Conservation (phyloP, 2,329 filamentous ascomycete species). For the Chalara sp. region DNA sequence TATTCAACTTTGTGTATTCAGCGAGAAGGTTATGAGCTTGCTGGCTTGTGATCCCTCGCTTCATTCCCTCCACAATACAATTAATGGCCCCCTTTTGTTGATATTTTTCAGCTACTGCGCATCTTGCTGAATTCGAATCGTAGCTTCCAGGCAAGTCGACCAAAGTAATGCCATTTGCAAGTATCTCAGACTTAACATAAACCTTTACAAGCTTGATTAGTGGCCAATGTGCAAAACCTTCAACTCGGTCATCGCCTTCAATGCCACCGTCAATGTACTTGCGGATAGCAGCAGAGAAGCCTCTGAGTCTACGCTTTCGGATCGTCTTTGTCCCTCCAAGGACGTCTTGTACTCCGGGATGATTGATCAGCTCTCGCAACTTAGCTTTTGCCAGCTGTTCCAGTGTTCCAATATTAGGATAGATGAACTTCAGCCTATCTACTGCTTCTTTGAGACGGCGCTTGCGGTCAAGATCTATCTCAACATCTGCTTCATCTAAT, state of each 20-base stretch:
- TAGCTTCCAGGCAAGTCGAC: constrained; percentile 17
- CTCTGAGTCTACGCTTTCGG: not conserved
- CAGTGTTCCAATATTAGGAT: constrained; percentile 28
- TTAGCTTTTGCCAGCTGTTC: constrained; percentile 26
- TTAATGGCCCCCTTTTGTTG: constrained; percentile 10
- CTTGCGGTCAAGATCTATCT: constrained; percentile 21
- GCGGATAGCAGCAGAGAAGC: constrained; percentile 7
- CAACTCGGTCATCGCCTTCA: not conserved
- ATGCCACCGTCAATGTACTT: constrained; percentile 6
- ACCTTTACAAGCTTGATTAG: constrained; percentile 14
- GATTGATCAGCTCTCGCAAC: constrained; percentile 5
- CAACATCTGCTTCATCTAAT: constrained; percentile 13
- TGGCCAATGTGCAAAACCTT: constrained; percentile 10
- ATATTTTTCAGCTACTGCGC: constrained; percentile 9
- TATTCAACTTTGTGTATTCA: constrained; percentile 4
- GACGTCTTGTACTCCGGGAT: constrained; percentile 7
- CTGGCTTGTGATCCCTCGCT: constrained; percentile 10
- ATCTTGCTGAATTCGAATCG: constrained; percentile 15
- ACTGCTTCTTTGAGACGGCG: constrained; percentile 28
- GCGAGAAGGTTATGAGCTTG: constrained; percentile 14
- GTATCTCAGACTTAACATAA: constrained; percentile 6
- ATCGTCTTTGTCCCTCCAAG: constrained; percentile 7
- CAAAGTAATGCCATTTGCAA: constrained; percentile 12
- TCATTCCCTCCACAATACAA: constrained; percentile 11
- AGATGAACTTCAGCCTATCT: constrained; percentile 37